Conservation (phyloP, 129 eudicot genomes). For the Apium graveolens region DNA sequence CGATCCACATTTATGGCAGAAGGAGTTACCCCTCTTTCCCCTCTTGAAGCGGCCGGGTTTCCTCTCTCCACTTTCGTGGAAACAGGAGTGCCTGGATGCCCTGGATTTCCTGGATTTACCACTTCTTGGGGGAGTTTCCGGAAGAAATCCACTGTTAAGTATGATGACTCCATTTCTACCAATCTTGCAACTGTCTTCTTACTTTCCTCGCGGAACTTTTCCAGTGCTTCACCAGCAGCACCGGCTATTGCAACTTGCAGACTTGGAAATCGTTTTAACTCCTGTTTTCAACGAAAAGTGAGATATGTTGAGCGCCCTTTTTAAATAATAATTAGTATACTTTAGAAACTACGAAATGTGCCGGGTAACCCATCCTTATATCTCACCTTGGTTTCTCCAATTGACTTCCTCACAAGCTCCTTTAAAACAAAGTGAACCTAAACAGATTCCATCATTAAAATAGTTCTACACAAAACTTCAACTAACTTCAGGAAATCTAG, state of each 20-base stretch:
- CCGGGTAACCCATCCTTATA: not conserved
- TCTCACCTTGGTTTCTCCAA: constrained; percentile 88
- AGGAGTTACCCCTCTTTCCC: constrained; percentile 6
- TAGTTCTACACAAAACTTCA: no score
- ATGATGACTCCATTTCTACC: constrained; percentile 97
- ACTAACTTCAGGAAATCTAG: no score
- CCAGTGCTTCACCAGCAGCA: constrained; percentile 74
- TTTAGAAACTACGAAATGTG: not conserved
- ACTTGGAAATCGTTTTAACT: constrained; percentile 75
- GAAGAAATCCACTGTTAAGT: constrained; percentile 89
- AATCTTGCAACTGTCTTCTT: constrained; percentile 71
- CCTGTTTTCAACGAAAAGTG: constrained; percentile 35
- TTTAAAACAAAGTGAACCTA: constrained; percentile 63
- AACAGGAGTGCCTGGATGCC: constrained; percentile 5
- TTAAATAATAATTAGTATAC: not conserved
- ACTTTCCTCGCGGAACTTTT: constrained; percentile 80
- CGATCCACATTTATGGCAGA: constrained; percentile 45
- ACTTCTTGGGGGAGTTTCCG: constrained; percentile 87
- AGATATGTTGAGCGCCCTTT: not conserved
- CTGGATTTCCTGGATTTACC: constrained; percentile 27
- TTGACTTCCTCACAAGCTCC: constrained; percentile 96
- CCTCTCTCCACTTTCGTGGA: constrained; percentile 23
- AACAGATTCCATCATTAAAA: no score
- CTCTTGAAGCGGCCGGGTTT: constrained; percentile 32
- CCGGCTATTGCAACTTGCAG: constrained; percentile 69